Conservation (phyloP, 2,329 filamentous ascomycete species). For the Periconia digitata region DNA sequence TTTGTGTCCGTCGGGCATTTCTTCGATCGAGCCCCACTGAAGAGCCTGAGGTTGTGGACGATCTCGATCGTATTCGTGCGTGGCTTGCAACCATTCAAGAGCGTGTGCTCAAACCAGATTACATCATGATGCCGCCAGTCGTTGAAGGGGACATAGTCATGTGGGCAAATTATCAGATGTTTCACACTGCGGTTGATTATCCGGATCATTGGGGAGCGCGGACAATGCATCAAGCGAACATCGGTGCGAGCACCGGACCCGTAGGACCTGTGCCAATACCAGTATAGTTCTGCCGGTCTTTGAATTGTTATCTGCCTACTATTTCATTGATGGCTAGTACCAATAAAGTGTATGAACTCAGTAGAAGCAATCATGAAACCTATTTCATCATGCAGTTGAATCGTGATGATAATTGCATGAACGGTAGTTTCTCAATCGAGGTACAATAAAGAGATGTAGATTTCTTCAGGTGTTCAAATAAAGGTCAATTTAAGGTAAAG, state of each 20-base stretch:
- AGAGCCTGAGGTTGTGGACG: conserved; percentile 40
- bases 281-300: no score
- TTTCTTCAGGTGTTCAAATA: no score
- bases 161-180: conserved; percentile 21
- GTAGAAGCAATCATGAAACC: no score
- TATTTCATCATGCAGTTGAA: no score
- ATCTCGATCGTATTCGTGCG: conserved; percentile 42
- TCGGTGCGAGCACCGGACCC: conserved; percentile 38
- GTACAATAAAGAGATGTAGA: no score
- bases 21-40: conserved; percentile 38
- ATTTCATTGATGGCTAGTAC: no score
- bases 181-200: conserved; percentile 50
- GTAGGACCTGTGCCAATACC: conserved; percentile 27
- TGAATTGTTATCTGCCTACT: no score
- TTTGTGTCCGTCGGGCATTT: conserved; percentile 45
- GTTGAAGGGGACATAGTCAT: conserved; percentile 49
- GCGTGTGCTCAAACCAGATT: conserved; percentile 47
- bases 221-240: conserved; percentile 53
- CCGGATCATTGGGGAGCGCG: conserved; percentile 43
- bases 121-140: conserved; percentile 43
- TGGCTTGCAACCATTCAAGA: conserved; percentile 44
- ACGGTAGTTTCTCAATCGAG: no score
- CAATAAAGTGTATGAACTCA: no score
- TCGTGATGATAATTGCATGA: no score
- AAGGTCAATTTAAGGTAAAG: no score